phyloP scores from a whole-genome alignment of 352 stramenopile species.

The Phytophthora boehmeriae region DNA sequence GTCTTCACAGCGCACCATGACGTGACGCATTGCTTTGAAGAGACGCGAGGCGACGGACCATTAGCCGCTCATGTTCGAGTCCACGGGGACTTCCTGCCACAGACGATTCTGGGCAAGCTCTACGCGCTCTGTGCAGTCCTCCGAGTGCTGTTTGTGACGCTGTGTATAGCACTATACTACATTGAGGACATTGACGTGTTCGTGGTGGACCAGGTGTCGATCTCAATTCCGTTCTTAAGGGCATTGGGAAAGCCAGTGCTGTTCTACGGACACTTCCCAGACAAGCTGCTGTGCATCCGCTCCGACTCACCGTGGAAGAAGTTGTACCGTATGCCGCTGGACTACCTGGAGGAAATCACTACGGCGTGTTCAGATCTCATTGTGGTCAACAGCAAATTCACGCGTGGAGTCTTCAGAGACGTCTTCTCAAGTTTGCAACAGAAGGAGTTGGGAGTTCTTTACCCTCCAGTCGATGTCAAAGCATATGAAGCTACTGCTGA shows the following conservation, averaged over 20 bases:
- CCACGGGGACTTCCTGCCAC: conserved; percentile 94
- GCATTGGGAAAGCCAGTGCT: conserved; percentile 86
- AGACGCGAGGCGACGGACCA: conserved; percentile 83
- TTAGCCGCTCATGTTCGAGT: conserved; percentile 87
- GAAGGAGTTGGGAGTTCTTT: conserved; percentile 89
- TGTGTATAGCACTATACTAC: conserved; percentile 50
- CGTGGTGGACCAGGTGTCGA: conserved; percentile 84
- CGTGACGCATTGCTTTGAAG: conserved; percentile 94
- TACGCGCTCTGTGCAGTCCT: conserved; percentile 94
- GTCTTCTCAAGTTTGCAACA: conserved; percentile 83
- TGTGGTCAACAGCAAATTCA: conserved; percentile 98
- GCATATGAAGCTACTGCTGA: conserved; percentile 55
- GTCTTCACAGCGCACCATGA: conserved; percentile 98
- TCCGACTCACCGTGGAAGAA: conserved; percentile 72
- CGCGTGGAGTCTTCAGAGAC: conserved; percentile 86
- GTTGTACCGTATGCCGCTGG: conserved; percentile 92
- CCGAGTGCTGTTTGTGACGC: conserved; percentile 94
- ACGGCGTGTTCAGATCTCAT: conserved; percentile 93
- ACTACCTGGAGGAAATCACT: conserved; percentile 94
- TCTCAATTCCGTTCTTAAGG: conserved; percentile 79
- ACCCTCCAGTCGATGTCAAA: conserved; percentile 93
- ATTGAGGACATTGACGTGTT: conserved; percentile 69
- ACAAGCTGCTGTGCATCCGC: conserved; percentile 93
- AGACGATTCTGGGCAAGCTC: conserved; percentile 83
- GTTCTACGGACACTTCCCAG: conserved; percentile 99